A percentile compares a stretch with the other conserved stretches of the same genome.
These are phyloP conservation scores for Solanum pinnatisectum DNA, from an alignment of 257 asterid genomes.

Conservation along the genomic window DNA sequence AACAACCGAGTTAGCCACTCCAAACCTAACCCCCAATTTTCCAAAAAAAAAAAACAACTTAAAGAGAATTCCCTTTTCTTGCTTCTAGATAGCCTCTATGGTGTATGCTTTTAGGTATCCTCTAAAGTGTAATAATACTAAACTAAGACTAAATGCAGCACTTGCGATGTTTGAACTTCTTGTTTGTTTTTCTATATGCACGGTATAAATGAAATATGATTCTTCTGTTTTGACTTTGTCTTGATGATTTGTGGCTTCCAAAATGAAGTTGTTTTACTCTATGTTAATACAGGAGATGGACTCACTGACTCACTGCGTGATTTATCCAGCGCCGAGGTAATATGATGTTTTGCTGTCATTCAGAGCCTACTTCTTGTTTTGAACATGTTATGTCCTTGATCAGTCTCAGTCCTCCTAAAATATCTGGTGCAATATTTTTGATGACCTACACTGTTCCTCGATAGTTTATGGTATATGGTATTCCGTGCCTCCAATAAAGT, in stretches of 20 bases:
- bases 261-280: neutral
- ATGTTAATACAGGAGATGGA: slow-evolving; percentile 58
- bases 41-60: too few species aligned
- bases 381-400: neutral
- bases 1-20: neutral
- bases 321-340: slow-evolving; percentile 70
- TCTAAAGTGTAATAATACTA: neutral
- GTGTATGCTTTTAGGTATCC: neutral
- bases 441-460: neutral
- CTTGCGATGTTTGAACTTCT: neutral
- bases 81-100: neutral
- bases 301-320: slow-evolving; percentile 70
- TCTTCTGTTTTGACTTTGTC: neutral
- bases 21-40: neutral
- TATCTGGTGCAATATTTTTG: neutral
- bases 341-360: neutral
- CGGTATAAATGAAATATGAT: neutral
- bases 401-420: neutral
- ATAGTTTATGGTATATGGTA: neutral
- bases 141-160: neutral
- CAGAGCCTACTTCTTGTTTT: neutral
- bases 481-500: neutral
- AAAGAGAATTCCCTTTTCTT: neutral
- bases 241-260: neutral
- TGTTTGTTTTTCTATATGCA: neutral